Conservation (phyloP, 2,329 filamentous ascomycete species). For the Exophiala mesophila region DNA sequence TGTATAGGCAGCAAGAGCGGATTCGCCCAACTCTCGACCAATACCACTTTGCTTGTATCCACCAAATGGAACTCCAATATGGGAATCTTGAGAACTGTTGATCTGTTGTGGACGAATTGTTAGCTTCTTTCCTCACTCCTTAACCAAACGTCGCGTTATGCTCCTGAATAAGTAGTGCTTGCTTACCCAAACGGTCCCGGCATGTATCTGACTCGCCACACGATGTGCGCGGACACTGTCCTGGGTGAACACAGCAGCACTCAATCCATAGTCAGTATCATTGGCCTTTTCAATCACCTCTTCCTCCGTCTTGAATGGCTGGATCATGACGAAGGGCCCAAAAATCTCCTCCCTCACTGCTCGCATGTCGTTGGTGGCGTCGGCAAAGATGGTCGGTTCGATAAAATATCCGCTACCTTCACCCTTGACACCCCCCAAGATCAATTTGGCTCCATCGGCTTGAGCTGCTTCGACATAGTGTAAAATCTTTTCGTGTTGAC, state of each 20-base stretch:
- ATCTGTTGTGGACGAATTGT: conserved; percentile 42
- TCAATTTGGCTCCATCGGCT: conserved; percentile 34
- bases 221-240: conserved; percentile 40
- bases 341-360: conserved; percentile 42
- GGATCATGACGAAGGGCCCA: conserved; percentile 40
- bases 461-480: too few species aligned
- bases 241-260: conserved; percentile 39
- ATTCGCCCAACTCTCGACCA: conserved; percentile 45
- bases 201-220: conserved; percentile 39
- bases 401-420: conserved; percentile 38
- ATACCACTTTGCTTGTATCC: conserved; percentile 46
- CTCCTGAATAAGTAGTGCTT: conserved; percentile 18
- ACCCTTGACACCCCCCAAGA: conserved; percentile 34
- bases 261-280: conserved; percentile 40
- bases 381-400: conserved; percentile 36
- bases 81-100: conserved; percentile 41
- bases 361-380: conserved; percentile 34
- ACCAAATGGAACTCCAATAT: conserved; percentile 39
- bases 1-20: conserved; percentile 37
- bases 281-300: conserved; percentile 40
- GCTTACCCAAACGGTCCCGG: conserved; percentile 46
- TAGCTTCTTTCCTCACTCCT: too few species aligned
- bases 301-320: conserved; percentile 37
- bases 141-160: too few species aligned
- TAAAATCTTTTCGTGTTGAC: too few species aligned